Evolutionary conservation across 2,329 filamentous ascomycete genomes (phyloP).

Genomic region (Nothophoma quercina): DNA sequence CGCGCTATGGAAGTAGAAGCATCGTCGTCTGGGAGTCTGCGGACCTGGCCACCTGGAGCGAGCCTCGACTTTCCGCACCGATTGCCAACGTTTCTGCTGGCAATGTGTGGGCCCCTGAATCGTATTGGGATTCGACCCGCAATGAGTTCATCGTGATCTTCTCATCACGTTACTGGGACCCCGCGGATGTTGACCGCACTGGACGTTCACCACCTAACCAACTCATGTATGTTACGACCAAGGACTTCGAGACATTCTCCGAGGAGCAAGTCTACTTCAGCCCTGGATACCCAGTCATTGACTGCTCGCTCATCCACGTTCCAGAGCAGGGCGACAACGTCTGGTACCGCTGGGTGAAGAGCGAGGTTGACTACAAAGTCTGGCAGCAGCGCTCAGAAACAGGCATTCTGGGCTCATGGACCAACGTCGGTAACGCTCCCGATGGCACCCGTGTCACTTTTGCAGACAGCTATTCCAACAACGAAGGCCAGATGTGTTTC

Average conservation of each 20-base stretch:
- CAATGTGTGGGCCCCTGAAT: slow-evolving; percentile 14
- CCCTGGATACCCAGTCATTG: slow-evolving; percentile 14
- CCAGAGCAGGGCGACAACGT: slow-evolving; percentile 13
- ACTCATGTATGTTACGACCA: slow-evolving; percentile 16
- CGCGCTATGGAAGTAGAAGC: slow-evolving; percentile 14
- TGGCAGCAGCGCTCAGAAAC: slow-evolving; percentile 14
- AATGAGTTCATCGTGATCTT: slow-evolving; percentile 12
- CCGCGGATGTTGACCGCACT: slow-evolving; percentile 4
- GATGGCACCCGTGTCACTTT: slow-evolving; percentile 15
- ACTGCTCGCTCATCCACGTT: slow-evolving; percentile 12
- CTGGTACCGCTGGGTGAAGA: slow-evolving; percentile 18
- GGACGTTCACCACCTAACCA: slow-evolving; percentile 9
- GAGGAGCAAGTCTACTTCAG: slow-evolving; percentile 14
- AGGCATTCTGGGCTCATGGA: slow-evolving; percentile 8
- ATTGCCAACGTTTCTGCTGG: slow-evolving; percentile 13
- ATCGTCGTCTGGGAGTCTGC: slow-evolving; percentile 16
- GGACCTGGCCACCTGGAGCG: slow-evolving; percentile 11
- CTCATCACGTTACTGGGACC: slow-evolving; percentile 15
- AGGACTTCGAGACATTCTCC: slow-evolving; percentile 12
- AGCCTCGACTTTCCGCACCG: slow-evolving; percentile 7
- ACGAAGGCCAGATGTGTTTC: slow-evolving; percentile 13
- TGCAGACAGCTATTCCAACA: slow-evolving; percentile 10
- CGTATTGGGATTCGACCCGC: slow-evolving; percentile 10
- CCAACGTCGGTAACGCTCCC: slow-evolving; percentile 8
- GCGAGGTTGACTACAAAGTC: slow-evolving; percentile 13